phyloP scores from a whole-genome alignment of 192 early-diverging fungal genomes.

The Neocallimastix lanati region DNA sequence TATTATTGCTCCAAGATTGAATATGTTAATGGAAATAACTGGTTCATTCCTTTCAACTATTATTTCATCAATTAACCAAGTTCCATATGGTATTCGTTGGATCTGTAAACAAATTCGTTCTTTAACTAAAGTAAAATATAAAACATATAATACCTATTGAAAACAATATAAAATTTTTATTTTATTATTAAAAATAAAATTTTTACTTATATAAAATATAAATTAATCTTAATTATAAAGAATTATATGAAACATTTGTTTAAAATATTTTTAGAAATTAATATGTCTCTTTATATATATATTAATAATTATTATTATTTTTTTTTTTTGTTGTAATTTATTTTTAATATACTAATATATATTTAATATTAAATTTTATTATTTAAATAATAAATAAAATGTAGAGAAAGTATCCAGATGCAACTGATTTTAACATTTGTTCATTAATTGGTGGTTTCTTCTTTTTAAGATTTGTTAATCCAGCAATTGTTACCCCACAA shows the following conservation, averaged over 20 bases:
- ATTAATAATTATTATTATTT: too few relatives aligned
- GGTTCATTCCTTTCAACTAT: slow-evolving; percentile 73
- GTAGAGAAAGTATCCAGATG: slow-evolving; percentile 79
- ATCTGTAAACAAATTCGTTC: slow-evolving; percentile 94
- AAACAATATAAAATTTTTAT: too few relatives aligned
- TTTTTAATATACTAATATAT: too few relatives aligned
- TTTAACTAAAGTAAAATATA: slow-evolving; percentile 42
- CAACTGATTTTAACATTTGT: slow-evolving; percentile 69
- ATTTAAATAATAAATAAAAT: too few relatives aligned
- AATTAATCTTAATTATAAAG: too few relatives aligned
- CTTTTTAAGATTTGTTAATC: slow-evolving; percentile 89
- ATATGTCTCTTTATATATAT: too few relatives aligned
- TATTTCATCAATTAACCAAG: slow-evolving; percentile 56
- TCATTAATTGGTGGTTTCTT: slow-evolving; percentile 96
- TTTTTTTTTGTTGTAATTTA: too few relatives aligned
- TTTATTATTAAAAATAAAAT: too few relatives aligned
- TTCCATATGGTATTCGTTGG: slow-evolving; percentile 93
- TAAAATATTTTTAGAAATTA: too few relatives aligned
- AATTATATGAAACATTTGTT: too few relatives aligned
- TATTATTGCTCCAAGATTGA: slow-evolving; percentile 62
- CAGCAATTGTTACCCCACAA: slow-evolving; percentile 90
- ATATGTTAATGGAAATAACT: slow-evolving; percentile 70
- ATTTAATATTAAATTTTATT: too few relatives aligned
- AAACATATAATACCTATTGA: background rate
- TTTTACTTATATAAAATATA: too few relatives aligned